These are phyloP conservation scores for Zymoseptoria brevis DNA, from an alignment of 2,329 filamentous ascomycete species.

Conservation along the genomic window DNA sequence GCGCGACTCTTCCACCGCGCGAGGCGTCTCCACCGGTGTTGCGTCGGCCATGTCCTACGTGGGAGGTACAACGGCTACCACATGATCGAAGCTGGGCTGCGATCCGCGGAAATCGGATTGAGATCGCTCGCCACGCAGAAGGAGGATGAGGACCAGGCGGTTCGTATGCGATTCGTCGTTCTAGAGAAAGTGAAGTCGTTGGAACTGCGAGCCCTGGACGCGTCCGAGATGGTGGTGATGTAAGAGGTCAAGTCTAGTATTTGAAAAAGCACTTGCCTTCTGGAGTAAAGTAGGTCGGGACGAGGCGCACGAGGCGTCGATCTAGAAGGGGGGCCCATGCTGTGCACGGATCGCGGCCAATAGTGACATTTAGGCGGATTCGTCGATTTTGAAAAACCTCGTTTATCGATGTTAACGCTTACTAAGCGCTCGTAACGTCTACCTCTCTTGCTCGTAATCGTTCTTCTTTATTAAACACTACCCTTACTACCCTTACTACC, in stretches of 20 bases:
- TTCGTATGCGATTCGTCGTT: neutral
- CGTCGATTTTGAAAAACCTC: too few relatives aligned
- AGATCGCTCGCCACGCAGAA: neutral
- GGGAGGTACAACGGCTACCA: neutral
- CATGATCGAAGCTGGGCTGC: neutral
- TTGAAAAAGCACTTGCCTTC: neutral
- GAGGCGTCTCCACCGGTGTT: conserved; percentile 9
- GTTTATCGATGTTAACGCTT: too few relatives aligned
- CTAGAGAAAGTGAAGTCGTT: neutral
- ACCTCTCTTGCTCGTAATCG: too few relatives aligned
- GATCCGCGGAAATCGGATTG: neutral
- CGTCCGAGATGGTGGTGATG: neutral
- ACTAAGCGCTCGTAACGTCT: too few relatives aligned
- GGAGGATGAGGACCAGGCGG: neutral
- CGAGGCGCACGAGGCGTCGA: neutral
- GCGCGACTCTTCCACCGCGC: conserved; percentile 3
- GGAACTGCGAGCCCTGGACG: neutral
- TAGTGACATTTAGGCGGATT: too few relatives aligned
- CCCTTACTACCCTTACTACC: too few relatives aligned
- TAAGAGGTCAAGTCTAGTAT: neutral
- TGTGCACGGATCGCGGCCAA: too few relatives aligned
- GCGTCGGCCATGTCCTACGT: conserved; percentile 6
- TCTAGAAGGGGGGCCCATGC: too few relatives aligned
- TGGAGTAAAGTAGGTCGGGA: neutral
- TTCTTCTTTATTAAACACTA: too few relatives aligned